Conservation (phyloP, 2,329 filamentous ascomycete species). For the Monosporascus sp. region DNA sequence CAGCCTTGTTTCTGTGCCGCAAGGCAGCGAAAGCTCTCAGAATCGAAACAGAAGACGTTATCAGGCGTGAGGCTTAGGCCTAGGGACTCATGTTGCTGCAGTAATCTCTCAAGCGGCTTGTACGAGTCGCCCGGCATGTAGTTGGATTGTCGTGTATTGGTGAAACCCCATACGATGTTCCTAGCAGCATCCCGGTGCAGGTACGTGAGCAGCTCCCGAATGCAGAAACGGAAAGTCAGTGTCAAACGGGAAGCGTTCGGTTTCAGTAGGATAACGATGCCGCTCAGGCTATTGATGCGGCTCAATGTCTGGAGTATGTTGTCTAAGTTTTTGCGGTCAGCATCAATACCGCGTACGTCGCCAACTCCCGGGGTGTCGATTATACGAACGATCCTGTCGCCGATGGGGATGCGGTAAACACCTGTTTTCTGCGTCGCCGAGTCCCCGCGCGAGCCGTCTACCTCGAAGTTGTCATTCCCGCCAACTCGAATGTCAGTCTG, state of each 20-base stretch:
- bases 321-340: slow-evolving; percentile 34
- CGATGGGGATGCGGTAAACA: slow-evolving; percentile 28
- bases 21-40: slow-evolving; percentile 37
- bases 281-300: slow-evolving; percentile 31
- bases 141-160: slow-evolving; percentile 35
- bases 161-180: slow-evolving; percentile 40
- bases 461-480: slow-evolving; percentile 21
- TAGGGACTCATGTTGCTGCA: slow-evolving; percentile 25
- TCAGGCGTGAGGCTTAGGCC: slow-evolving; percentile 24
- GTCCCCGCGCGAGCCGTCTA: slow-evolving; percentile 25
- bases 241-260: slow-evolving; percentile 33
- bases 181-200: slow-evolving; percentile 31
- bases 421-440: slow-evolving; percentile 33
- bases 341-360: slow-evolving; percentile 32
- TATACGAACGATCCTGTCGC: slow-evolving; percentile 25
- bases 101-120: slow-evolving; percentile 25
- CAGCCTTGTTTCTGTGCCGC: slow-evolving; percentile 29
- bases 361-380: slow-evolving; percentile 40
- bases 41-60: slow-evolving; percentile 36
- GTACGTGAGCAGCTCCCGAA: slow-evolving; percentile 35
- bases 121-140: slow-evolving; percentile 37
- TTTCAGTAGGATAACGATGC: slow-evolving; percentile 38
- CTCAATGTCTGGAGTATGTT: slow-evolving; percentile 32
- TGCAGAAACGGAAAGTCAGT: slow-evolving; percentile 33
- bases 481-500: slow-evolving; percentile 27